These are phyloP conservation scores for Daedalea quercina DNA, from an alignment of 768 basidiomycete genomes.

Conservation along the genomic window DNA sequence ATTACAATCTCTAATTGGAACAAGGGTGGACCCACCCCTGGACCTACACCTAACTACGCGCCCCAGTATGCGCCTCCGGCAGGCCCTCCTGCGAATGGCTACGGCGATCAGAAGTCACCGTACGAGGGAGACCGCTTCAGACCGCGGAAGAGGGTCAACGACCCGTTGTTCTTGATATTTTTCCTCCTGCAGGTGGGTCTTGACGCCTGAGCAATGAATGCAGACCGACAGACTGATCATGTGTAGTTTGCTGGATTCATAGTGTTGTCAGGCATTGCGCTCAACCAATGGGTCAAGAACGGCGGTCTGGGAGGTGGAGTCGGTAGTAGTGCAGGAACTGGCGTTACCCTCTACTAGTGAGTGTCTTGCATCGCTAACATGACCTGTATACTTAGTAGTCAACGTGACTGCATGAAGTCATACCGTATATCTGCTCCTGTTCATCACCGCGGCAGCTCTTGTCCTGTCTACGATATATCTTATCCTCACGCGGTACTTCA, in stretches of 20 bases:
- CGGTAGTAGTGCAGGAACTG: constrained; percentile 45
- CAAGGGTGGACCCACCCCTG: neutral
- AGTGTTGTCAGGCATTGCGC: constrained; percentile 57
- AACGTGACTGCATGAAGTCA: constrained; percentile 37
- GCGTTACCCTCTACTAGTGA: constrained; percentile 61
- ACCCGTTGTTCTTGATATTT: constrained; percentile 62
- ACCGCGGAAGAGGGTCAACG: constrained; percentile 64
- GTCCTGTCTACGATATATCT: constrained; percentile 62
- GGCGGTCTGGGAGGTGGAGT: constrained; percentile 72
- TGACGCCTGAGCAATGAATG: neutral
- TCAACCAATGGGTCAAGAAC: constrained; percentile 53
- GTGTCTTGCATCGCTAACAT: constrained; percentile 17
- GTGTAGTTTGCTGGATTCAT: constrained; percentile 60
- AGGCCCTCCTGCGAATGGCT: neutral
- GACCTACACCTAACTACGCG: constrained; percentile 3
- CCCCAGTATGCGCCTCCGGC: neutral
- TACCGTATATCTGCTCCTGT: constrained; percentile 69
- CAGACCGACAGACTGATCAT: neutral
- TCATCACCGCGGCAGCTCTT: constrained; percentile 64
- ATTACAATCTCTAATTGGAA: neutral
- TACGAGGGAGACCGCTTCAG: constrained; percentile 60
- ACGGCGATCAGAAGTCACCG: constrained; percentile 34
- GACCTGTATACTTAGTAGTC: neutral
- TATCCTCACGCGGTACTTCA: constrained; percentile 65
- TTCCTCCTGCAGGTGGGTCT: constrained; percentile 60